Evolutionary conservation across 257 asterid species (phyloP).

Genomic region (Nicotiana obtusifolia): DNA sequence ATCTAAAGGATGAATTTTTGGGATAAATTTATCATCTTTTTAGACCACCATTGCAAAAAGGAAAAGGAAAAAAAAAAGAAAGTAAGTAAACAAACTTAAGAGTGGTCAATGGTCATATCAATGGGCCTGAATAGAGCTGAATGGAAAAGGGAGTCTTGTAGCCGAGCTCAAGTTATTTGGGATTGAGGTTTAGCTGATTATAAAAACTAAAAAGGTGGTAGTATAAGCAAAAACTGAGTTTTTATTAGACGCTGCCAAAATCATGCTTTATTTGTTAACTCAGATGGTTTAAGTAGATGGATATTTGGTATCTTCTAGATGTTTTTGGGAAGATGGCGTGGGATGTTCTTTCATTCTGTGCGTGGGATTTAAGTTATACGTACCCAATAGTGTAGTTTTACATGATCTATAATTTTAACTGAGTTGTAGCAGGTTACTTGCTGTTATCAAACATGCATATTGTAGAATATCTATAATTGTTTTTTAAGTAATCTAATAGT

Average conservation of each 20-base stretch:
- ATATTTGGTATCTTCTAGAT: constrained; percentile 7
- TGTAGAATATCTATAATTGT: neutral
- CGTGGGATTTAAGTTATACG: neutral
- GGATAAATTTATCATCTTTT: neutral
- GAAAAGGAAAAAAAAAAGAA: neutral
- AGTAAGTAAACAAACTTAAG: neutral
- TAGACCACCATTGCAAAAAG: neutral
- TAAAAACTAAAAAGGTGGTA: neutral
- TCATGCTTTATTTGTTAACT: constrained; percentile 2
- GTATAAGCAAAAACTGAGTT: neutral
- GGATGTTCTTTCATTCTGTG: neutral
- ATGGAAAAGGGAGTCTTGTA: neutral
- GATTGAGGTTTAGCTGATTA: neutral
- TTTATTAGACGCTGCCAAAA: neutral
- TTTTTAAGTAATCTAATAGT: neutral
- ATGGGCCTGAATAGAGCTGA: neutral
- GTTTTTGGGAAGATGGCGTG: neutral
- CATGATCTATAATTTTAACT: neutral
- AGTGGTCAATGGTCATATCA: neutral
- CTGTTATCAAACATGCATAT: neutral
- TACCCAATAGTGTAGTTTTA: neutral
- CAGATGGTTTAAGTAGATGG: neutral
- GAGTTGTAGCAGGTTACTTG: neutral
- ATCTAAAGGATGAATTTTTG: neutral
- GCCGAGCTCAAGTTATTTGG: neutral